A percentile compares a stretch with the other conserved stretches of the same genome.
phyloP scores from a whole-genome alignment of 1,284 basidiomycete genomes.

The Cryptococcus deneoformans region DNA sequence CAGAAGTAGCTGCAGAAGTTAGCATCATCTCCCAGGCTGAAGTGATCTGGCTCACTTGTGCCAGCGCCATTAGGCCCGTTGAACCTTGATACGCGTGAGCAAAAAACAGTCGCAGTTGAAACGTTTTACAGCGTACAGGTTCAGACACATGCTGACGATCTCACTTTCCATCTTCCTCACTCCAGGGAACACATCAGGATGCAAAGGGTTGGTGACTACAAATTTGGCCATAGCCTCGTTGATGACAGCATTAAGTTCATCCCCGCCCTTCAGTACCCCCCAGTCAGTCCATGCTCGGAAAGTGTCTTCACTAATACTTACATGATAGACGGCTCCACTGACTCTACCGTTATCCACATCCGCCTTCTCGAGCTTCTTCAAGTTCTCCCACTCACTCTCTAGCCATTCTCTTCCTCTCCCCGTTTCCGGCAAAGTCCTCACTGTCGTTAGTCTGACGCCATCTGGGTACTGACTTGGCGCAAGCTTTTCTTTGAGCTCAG shows the following conservation, averaged over 20 bases:
- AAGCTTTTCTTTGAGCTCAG: slow-evolving; percentile 66
- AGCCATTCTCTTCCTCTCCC: slow-evolving; percentile 77
- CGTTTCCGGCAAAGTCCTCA: slow-evolving; percentile 62
- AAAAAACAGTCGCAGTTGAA: no score
- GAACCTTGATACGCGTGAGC: slow-evolving; percentile 53
- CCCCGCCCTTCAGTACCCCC: slow-evolving; percentile 63
- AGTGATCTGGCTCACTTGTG: slow-evolving; percentile 53
- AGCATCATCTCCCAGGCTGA: neutral
- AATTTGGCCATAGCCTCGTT: slow-evolving; percentile 49
- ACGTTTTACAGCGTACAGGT: slow-evolving; percentile 53
- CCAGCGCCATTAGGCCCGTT: slow-evolving; percentile 82
- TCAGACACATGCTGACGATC: slow-evolving; percentile 89
- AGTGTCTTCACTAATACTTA: slow-evolving; percentile 32
- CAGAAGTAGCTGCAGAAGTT: slow-evolving; percentile 64
- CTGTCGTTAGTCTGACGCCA: slow-evolving; percentile 53
- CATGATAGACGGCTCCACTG: slow-evolving; percentile 85
- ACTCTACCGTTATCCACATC: slow-evolving; percentile 63
- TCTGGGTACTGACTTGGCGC: slow-evolving; percentile 53
- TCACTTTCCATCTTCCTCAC: slow-evolving; percentile 98
- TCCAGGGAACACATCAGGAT: slow-evolving; percentile 90
- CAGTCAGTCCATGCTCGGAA: neutral
- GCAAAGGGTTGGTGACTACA: slow-evolving; percentile 72
- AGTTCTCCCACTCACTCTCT: slow-evolving; percentile 68
- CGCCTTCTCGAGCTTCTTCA: slow-evolving; percentile 67
- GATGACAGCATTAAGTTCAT: slow-evolving; percentile 62